Percentiles rank a stretch among this genome's conserved stretches.
These are phyloP conservation scores for Kluyveromyces aestuarii DNA, from an alignment of 805 yeast species.

Conservation along the genomic window DNA sequence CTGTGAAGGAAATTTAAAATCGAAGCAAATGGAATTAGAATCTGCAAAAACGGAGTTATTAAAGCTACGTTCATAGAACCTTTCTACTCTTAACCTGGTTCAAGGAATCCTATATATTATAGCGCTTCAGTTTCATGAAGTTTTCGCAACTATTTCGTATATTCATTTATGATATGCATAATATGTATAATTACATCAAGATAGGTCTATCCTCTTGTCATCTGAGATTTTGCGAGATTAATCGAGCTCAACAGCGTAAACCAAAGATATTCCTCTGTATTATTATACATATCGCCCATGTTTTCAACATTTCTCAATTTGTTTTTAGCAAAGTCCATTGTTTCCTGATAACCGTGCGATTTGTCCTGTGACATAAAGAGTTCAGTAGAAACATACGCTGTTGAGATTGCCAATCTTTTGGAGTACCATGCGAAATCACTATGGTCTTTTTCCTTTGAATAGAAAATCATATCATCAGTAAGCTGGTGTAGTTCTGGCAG, in stretches of 20 bases:
- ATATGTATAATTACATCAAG: background rate
- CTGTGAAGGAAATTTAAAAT: conserved; percentile 62
- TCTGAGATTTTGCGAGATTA: conserved; percentile 64
- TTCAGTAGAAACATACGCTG: conserved; percentile 68
- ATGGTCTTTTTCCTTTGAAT: conserved; percentile 67
- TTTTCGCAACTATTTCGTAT: background rate
- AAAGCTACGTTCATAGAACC: conserved; percentile 32
- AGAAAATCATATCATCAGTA: conserved; percentile 74
- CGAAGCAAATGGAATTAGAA: conserved; percentile 48
- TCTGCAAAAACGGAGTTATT: conserved; percentile 46
- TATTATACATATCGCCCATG: conserved; percentile 52
- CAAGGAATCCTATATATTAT: background rate
- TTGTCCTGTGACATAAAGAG: conserved; percentile 71
- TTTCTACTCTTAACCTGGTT: background rate
- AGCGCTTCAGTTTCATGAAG: background rate
- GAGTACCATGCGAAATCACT: conserved; percentile 85
- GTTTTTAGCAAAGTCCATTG: conserved; percentile 54
- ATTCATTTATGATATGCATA: background rate
- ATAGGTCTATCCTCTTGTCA: conserved; percentile 34
- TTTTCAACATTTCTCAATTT: conserved; percentile 45
- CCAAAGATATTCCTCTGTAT: conserved; percentile 65
- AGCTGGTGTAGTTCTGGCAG: conserved; percentile 62
- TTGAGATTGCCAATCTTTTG: conserved; percentile 63
- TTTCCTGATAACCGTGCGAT: conserved; percentile 44
- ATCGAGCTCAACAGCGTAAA: conserved; percentile 54